These are phyloP conservation scores for Boletus sp. DNA, from an alignment of 1,284 basidiomycete species.

Conservation along the genomic window DNA sequence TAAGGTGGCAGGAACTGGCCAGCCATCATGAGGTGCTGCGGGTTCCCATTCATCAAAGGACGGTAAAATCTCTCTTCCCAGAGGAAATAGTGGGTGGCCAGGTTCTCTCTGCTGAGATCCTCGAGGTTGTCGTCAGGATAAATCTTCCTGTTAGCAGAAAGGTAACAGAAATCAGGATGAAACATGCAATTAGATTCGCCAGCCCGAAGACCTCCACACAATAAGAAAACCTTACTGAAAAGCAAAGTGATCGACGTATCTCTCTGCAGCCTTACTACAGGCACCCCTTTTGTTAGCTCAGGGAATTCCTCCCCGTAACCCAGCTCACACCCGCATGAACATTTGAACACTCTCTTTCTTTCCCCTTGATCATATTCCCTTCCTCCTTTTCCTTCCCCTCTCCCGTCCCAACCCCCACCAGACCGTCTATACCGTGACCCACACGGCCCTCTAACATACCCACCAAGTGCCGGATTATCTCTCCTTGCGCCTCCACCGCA, in stretches of 20 bases:
- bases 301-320: conserved; percentile 9
- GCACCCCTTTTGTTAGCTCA: conserved; percentile 7
- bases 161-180: too few relatives aligned
- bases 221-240: not conserved
- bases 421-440: not conserved
- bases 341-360: conserved; percentile 8
- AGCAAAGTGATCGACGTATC: not conserved
- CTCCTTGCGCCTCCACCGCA: conserved; percentile 53
- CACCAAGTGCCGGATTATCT: conserved; percentile 38
- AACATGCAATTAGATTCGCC: too few relatives aligned
- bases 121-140: too few relatives aligned
- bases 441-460: conserved; percentile 11
- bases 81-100: too few relatives aligned
- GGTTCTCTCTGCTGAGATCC: too few relatives aligned
- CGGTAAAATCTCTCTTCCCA: too few relatives aligned
- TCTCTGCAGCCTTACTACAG: not conserved
- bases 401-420: not conserved
- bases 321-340: conserved; percentile 1
- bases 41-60: too few relatives aligned
- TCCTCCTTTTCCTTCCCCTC: conserved; percentile 6
- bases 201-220: not conserved
- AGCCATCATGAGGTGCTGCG: not conserved
- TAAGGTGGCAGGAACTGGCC: not conserved
- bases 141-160: too few relatives aligned
- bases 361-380: conserved; percentile 17